Evolutionary conservation across 768 basidiomycete genomes (phyloP).

Genomic region (Kwoniella bestiolae): DNA sequence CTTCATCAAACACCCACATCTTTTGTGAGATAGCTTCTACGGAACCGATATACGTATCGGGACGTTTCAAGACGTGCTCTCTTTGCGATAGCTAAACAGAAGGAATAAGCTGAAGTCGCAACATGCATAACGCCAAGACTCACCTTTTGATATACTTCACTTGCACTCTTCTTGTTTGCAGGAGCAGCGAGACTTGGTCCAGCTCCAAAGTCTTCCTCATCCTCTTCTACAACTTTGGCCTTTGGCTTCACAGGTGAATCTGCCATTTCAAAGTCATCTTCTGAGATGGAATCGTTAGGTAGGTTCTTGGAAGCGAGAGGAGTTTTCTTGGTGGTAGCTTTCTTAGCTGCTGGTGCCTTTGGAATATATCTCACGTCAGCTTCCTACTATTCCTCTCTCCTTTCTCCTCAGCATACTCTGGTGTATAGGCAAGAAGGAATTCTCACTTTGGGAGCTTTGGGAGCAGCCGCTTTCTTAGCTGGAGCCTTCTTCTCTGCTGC

Average conservation of each 20-base stretch:
- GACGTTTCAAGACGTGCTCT: slow-evolving; percentile 70
- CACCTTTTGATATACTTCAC: slow-evolving; percentile 89
- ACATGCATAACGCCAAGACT: slow-evolving; percentile 29
- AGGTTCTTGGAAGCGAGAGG: slow-evolving; percentile 50
- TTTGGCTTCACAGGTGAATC: slow-evolving; percentile 64
- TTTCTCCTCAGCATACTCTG: slow-evolving; percentile 8
- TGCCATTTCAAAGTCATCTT: slow-evolving; percentile 36
- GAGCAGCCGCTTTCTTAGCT: slow-evolving; percentile 33
- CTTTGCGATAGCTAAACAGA: slow-evolving; percentile 80
- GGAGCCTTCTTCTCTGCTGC: slow-evolving; percentile 31
- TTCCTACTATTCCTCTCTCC: neutral
- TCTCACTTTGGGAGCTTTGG: slow-evolving; percentile 35
- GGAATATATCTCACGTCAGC: neutral
- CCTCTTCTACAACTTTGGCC: slow-evolving; percentile 61
- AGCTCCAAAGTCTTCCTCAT: slow-evolving; percentile 40
- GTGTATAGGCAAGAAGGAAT: neutral
- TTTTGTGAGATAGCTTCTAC: slow-evolving; percentile 81
- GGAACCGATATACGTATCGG: slow-evolving; percentile 81
- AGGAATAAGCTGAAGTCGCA: slow-evolving; percentile 17
- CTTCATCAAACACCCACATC: slow-evolving; percentile 94
- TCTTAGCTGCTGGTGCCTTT: slow-evolving; percentile 43
- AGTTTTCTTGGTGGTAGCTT: slow-evolving; percentile 58
- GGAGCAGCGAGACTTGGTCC: slow-evolving; percentile 28
- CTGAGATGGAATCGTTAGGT: slow-evolving; percentile 51
- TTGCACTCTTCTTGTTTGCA: slow-evolving; percentile 70